Evolutionary conservation across 2,329 filamentous ascomycete species (phyloP).

Genomic region (Colletotrichum magnum): DNA sequence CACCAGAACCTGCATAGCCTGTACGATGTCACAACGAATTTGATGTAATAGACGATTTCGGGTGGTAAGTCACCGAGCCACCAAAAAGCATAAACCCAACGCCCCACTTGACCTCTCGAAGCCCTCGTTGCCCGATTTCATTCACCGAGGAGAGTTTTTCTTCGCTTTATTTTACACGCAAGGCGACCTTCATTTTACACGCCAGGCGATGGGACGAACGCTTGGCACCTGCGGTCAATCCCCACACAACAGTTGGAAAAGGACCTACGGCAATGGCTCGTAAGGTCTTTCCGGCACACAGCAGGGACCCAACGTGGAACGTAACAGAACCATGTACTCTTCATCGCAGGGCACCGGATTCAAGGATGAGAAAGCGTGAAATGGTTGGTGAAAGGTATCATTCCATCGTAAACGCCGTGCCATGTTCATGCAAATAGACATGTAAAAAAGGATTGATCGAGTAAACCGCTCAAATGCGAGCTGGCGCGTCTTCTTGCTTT

Average conservation of each 20-base stretch:
- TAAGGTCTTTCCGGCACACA: too few species aligned
- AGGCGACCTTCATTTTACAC: neutral
- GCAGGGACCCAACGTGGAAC: too few species aligned
- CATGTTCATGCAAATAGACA: constrained; percentile 15
- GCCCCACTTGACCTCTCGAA: too few species aligned
- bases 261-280: too few species aligned
- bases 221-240: neutral
- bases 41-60: constrained; percentile 32
- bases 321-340: neutral
- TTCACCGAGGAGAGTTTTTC: too few species aligned
- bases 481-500: constrained; percentile 29
- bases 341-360: neutral
- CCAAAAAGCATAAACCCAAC: constrained; percentile 17
- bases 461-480: constrained; percentile 24
- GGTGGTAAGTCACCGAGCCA: constrained; percentile 5
- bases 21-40: constrained; percentile 34
- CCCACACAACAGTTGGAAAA: too few species aligned
- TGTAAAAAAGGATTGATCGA: constrained; percentile 3
- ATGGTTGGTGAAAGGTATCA: constrained; percentile 9
- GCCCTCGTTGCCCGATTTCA: too few species aligned
- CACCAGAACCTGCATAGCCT: constrained; percentile 29
- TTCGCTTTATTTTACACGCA: too few species aligned
- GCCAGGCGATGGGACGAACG: constrained; percentile 16
- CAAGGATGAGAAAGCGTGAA: neutral
- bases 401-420: constrained; percentile 20